Base-by-base conservation (phyloP, 139 green algal genomes). In the Haematococcus lacustris region DNA sequence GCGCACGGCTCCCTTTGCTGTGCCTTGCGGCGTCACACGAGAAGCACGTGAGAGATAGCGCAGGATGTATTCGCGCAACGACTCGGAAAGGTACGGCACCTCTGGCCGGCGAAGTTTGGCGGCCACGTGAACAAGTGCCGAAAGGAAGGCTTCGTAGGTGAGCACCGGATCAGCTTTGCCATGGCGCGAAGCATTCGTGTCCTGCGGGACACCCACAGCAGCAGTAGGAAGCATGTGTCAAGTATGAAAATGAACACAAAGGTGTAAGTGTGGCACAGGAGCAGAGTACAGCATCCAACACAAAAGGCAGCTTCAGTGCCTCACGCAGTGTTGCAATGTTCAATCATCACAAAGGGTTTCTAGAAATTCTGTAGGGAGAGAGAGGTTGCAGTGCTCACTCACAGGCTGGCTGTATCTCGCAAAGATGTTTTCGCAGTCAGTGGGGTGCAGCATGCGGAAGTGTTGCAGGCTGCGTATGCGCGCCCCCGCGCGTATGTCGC, bases 21-120 rank as follows among this genome's bases (percentile, higher is more conserved):
- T 37, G 7, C 75, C 75, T 2, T 66, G 47, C 28, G 75, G 68
- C 3, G 33, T 57, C 51, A 83, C 71, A 34, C 73, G 77, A n/a
- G 9, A 39, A 0, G 80, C 80, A 33, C 75, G 74, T 5, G 61
- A 38, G 0, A 83, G 61, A 40, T 86, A 86, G n/a, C 41, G 50
- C n/a, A 72, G 35, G 47, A 86, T 73, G 76, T 83, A 83, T 68
- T 80, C 69, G 30, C 80, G 66, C 38, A 83, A 23, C 4, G 47
- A 71, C 59, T 87, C 85, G 35, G 80, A 87, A 3, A 90, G 79
- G 76, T 83, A 89, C 32, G 82, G 72, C 33, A 80, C 71, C n/a
- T 85, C 76, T 4, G 67, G 37, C n/a, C 78, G 69, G 47, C 70
- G 70, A 9, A 83, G 63, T 32, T 69, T 69, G 33, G 73, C 71